A percentile compares a stretch with the other conserved stretches of the same genome.
phyloP scores from a whole-genome alignment of 441 rosid species.

The Raphanus hybrid region DNA sequence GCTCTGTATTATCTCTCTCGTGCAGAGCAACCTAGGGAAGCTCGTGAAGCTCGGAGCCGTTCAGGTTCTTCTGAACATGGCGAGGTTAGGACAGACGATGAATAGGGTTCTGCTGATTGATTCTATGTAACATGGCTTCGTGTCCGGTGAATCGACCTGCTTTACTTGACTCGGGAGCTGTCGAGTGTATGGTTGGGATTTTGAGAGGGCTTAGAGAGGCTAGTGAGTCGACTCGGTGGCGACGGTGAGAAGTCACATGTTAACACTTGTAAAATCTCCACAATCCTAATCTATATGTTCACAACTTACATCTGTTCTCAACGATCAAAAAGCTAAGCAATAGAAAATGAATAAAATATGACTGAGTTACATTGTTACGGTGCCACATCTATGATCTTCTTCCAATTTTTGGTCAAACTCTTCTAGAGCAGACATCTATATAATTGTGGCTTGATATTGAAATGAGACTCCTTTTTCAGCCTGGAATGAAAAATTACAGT shows the following conservation, averaged over 20 bases:
- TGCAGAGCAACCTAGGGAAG: slow-evolving; percentile 57
- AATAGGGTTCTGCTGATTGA: slow-evolving; percentile 50
- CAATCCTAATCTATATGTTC: too few species aligned
- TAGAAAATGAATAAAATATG: neutral
- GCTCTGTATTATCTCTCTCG: slow-evolving; percentile 84
- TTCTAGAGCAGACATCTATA: neutral
- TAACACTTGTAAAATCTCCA: slow-evolving; percentile 23
- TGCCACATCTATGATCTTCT: neutral
- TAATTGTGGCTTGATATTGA: neutral
- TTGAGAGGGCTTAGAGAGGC: too few species aligned
- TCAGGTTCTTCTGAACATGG: slow-evolving; percentile 55
- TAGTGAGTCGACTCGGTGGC: slow-evolving; percentile 26
- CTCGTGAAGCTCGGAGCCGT: slow-evolving; percentile 63
- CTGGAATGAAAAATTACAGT: neutral
- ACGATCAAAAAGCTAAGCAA: neutral
- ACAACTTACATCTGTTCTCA: too few species aligned
- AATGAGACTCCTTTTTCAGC: neutral
- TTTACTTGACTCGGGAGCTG: too few species aligned
- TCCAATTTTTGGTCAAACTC: neutral
- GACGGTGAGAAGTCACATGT: slow-evolving; percentile 34
- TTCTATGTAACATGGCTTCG: slow-evolving; percentile 44
- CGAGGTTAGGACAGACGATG: slow-evolving; percentile 57
- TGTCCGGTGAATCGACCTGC: too few species aligned
- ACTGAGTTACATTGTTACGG: neutral
- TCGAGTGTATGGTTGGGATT: too few species aligned